Percentiles rank a stretch among this genome's conserved stretches.
These are phyloP conservation scores for Periconia digitata DNA, from an alignment of 2,329 filamentous ascomycete species.

Conservation along the genomic window DNA sequence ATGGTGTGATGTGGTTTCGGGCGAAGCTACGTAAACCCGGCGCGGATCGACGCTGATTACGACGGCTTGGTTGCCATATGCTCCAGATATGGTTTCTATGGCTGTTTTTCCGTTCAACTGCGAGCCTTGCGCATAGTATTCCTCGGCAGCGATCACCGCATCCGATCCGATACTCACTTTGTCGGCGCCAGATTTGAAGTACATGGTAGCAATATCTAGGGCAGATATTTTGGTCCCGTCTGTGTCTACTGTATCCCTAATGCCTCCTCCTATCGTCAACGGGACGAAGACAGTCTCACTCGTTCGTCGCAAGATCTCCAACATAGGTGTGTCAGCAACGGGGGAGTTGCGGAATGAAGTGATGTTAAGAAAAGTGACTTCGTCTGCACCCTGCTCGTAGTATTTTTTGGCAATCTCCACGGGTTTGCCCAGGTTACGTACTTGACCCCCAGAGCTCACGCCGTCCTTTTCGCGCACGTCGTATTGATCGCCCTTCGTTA, in stretches of 20 bases:
- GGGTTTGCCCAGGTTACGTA: slow-evolving; percentile 94
- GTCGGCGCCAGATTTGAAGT: slow-evolving; percentile 95
- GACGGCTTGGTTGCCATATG: slow-evolving; percentile 95
- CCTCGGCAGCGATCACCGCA: slow-evolving; percentile 88
- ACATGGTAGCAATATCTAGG: slow-evolving; percentile 90
- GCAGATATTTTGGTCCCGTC: slow-evolving; percentile 86
- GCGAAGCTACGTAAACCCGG: slow-evolving; percentile 76
- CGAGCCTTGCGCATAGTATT: slow-evolving; percentile 74
- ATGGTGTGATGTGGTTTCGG: slow-evolving; percentile 71
- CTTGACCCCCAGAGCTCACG: slow-evolving; percentile 58
- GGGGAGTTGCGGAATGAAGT: slow-evolving; percentile 97
- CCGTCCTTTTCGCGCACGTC: slow-evolving; percentile 87
- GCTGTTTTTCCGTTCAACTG: slow-evolving; percentile 79
- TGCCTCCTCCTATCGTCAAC: slow-evolving; percentile 91
- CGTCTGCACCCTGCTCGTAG: slow-evolving; percentile 95
- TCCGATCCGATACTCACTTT: slow-evolving; percentile 97
- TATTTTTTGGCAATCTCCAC: slow-evolving; percentile 92
- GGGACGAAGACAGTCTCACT: slow-evolving; percentile 95
- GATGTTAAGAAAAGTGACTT: slow-evolving; percentile 97
- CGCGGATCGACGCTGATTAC: slow-evolving; percentile 95
- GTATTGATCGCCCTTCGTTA: slow-evolving; percentile 98
- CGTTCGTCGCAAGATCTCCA: slow-evolving; percentile 84
- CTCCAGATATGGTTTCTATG: slow-evolving; percentile 90
- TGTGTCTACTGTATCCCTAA: slow-evolving; percentile 86
- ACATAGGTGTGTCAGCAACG: slow-evolving; percentile 89